Evolutionary conservation across 2,329 filamentous ascomycete species (phyloP).

Genomic region (Penicillium nordicum): DNA sequence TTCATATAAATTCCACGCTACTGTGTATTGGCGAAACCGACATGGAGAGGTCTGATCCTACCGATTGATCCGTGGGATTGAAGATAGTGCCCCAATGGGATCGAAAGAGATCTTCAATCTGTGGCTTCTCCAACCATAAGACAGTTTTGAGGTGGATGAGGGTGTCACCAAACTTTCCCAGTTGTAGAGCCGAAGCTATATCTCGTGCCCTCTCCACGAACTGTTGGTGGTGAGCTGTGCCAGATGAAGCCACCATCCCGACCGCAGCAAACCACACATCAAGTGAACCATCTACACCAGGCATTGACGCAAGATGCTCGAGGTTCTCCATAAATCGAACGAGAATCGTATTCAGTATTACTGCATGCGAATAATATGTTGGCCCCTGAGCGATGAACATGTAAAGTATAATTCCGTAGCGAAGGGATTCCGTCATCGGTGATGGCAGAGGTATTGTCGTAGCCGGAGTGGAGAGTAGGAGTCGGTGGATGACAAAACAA

Average conservation of each 20-base stretch:
- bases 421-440: constrained; percentile 45
- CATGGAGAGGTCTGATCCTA: neutral
- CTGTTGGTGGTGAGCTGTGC: constrained; percentile 17
- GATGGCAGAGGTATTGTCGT: constrained; percentile 4
- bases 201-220: constrained; percentile 16
- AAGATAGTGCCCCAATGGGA: constrained; percentile 21
- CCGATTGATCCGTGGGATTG: neutral
- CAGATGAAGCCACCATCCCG: constrained; percentile 36
- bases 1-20: neutral
- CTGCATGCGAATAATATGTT: constrained; percentile 54
- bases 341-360: constrained; percentile 39
- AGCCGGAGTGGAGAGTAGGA: constrained; percentile 33
- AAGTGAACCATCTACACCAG: constrained; percentile 23
- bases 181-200: constrained; percentile 8
- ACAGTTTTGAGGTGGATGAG: constrained; percentile 14
- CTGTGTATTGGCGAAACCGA: neutral
- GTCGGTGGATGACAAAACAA: constrained; percentile 53
- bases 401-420: constrained; percentile 49
- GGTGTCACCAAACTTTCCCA: constrained; percentile 9
- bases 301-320: constrained; percentile 11
- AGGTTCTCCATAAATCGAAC: constrained; percentile 34
- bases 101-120: constrained; percentile 16
- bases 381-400: constrained; percentile 55
- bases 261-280: constrained; percentile 45
- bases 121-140: constrained; percentile 21